Evolutionary conservation across 2,329 filamentous ascomycete species (phyloP).

Genomic region (Fusarium secorum): DNA sequence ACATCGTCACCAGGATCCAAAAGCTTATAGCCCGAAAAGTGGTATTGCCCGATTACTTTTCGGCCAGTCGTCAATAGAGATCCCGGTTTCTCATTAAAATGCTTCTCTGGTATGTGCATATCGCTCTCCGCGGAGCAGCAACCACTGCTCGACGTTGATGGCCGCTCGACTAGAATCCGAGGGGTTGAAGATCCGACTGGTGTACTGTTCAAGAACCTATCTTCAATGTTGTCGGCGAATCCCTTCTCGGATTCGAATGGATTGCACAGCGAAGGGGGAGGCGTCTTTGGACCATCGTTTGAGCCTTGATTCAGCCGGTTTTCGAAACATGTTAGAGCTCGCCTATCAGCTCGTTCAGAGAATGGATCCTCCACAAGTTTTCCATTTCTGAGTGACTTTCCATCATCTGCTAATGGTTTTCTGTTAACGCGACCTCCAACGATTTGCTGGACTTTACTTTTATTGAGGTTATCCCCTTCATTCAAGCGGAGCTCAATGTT

Average conservation of each 20-base stretch:
- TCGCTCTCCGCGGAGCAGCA: conserved; percentile 17
- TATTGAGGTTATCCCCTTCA: conserved; percentile 47
- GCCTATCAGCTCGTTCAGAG: conserved; percentile 29
- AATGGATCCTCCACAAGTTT: conserved; percentile 45
- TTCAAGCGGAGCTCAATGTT: conserved; percentile 47
- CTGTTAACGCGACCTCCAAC: conserved; percentile 42
- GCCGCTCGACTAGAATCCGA: conserved; percentile 38
- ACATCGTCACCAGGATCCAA: neutral
- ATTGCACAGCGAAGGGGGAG: conserved; percentile 9
- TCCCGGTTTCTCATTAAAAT: neutral
- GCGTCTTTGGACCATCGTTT: neutral
- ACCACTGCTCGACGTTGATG: conserved; percentile 23
- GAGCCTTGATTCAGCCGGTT: conserved; percentile 25
- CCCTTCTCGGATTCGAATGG: conserved; percentile 50
- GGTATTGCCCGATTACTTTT: neutral
- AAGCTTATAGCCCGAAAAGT: neutral
- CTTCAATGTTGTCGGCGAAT: conserved; percentile 50
- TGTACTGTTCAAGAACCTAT: conserved; percentile 48
- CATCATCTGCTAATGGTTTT: conserved; percentile 44
- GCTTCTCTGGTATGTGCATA: conserved; percentile 3
- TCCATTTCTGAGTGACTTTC: conserved; percentile 40
- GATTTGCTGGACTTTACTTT: conserved; percentile 47
- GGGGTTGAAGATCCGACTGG: conserved; percentile 52
- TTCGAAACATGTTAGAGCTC: conserved; percentile 39
- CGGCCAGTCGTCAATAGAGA: neutral